Percentiles rank a stretch among this genome's conserved stretches.
These are phyloP conservation scores for Akebia trifoliata DNA, from an alignment of 164 flowering plant species.

Conservation along the genomic window DNA sequence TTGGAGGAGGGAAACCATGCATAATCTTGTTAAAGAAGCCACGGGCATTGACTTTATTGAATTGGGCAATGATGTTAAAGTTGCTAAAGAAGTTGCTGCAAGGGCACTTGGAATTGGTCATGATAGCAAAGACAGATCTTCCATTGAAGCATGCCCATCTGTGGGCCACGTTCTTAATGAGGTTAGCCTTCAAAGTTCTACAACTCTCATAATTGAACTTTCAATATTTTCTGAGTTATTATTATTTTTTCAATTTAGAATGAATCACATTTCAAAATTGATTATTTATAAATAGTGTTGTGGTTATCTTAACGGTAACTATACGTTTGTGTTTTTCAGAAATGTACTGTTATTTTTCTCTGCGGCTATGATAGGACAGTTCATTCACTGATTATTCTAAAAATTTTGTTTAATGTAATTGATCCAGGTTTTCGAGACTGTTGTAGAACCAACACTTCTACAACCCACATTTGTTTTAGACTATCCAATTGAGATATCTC, in stretches of 20 bases:
- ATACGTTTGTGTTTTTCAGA: too few relatives aligned
- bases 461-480: slow-evolving; percentile 98
- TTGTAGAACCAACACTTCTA: slow-evolving; percentile 74
- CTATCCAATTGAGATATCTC: slow-evolving; percentile 94
- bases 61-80: slow-evolving; percentile 52
- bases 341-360: not conserved
- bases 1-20: slow-evolving; percentile 98
- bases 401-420: slow-evolving; percentile 9
- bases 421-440: slow-evolving; percentile 78
- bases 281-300: too few relatives aligned
- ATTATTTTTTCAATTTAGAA: not conserved
- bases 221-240: not conserved
- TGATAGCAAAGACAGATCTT: slow-evolving; percentile 39
- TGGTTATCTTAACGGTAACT: too few relatives aligned
- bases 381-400: not conserved
- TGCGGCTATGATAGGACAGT: not conserved
- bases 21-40: slow-evolving; percentile 91
- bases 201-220: not conserved
- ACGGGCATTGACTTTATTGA: slow-evolving; percentile 70
- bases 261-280: too few relatives aligned
- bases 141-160: slow-evolving; percentile 65
- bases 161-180: slow-evolving; percentile 87
- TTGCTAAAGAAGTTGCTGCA: slow-evolving; percentile 59
- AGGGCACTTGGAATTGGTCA: slow-evolving; percentile 29
- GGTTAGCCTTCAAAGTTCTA: slow-evolving; percentile 31